Base-by-base conservation (phyloP, 169 alveolate genomes). In the Eimeria mitis region DNA sequence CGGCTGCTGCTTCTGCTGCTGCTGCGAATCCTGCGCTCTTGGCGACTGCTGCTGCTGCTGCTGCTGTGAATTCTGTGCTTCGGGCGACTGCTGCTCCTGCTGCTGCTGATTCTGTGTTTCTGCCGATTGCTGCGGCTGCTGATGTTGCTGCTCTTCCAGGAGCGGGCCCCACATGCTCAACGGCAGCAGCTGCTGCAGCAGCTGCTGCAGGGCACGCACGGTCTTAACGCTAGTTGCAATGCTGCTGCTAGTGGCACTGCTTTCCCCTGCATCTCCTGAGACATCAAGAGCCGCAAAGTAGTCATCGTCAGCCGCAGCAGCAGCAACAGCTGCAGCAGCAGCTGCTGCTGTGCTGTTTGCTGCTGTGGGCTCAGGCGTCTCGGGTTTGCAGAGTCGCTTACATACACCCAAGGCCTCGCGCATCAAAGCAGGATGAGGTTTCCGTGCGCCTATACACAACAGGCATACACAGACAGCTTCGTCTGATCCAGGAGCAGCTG, bases 381-480 rank as follows among this genome's bases (percentile, higher is more conserved):
- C 88, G 42, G 68, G 88, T 47, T 68, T 37, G 68, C 88, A 78
- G 47, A 78, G 88, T n/a, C 88, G 61, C 68, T 78, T 78, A 68
- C 88, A 78, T 16, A 78, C 68, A 78, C 88, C 88, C 88, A 78
- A 78, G 16, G 88, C 88, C 88, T 78, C 88, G 47, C 88, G 88
- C 68, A 78, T 47, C 88, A 78, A 47, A 28, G 68, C 88, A 49
- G 88, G 88, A 52, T 78, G 40, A 40, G 88, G 88, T n/a, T 47
- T 49, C 49, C 88, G 49, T 78, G 88, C 88, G 49, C 88, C 88
- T 78, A 31, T 28, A 28, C 25, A 78, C 44, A 11, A 25, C 63
- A 44, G n/a, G 42, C 11, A n/a, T 47, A 47, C 65, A 78, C 1
- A 78, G 25, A 13, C 88, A 47, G 42, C 65, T 2, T 28, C 47